A percentile compares a stretch with the other conserved stretches of the same genome.
phyloP scores from a whole-genome alignment of 495 filamentous ascomycete species.

The Tuber borchii region DNA sequence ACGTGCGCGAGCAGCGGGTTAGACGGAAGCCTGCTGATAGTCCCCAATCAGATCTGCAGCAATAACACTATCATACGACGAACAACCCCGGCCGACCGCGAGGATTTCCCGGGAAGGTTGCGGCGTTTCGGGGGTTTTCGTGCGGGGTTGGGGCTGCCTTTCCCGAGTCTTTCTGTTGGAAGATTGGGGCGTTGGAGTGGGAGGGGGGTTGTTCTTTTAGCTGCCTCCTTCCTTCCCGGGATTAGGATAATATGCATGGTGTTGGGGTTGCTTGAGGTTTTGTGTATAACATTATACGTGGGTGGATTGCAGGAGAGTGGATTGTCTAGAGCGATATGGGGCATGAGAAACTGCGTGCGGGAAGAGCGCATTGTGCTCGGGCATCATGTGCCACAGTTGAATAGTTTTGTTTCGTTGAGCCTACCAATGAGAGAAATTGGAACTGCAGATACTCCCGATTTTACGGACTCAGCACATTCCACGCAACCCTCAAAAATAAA shows the following conservation, averaged over 20 bases:
- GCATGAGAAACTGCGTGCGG: background rate
- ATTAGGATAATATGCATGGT: background rate
- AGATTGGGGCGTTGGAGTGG: no score
- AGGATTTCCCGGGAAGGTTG: no score
- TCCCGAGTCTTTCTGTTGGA: no score
- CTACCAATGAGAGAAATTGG: background rate
- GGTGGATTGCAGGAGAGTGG: background rate
- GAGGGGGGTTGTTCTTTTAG: no score
- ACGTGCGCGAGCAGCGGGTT: no score
- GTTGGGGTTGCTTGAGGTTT: background rate
- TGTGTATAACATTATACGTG: background rate
- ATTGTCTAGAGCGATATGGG: background rate
- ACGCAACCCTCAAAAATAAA: background rate
- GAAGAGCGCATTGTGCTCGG: background rate
- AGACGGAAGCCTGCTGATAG: no score
- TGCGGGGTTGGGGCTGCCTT: no score
- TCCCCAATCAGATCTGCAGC: no score
- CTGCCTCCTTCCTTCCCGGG: background rate
- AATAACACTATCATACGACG: no score
- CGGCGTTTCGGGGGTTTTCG: no score
- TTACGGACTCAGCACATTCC: background rate
- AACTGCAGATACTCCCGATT: background rate
- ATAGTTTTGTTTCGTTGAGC: background rate
- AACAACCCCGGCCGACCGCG: no score
- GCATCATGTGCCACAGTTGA: background rate